These are phyloP conservation scores for Chlorokybus atmophyticus DNA, from an alignment of 139 green algal genomes.

Conservation along the genomic window DNA sequence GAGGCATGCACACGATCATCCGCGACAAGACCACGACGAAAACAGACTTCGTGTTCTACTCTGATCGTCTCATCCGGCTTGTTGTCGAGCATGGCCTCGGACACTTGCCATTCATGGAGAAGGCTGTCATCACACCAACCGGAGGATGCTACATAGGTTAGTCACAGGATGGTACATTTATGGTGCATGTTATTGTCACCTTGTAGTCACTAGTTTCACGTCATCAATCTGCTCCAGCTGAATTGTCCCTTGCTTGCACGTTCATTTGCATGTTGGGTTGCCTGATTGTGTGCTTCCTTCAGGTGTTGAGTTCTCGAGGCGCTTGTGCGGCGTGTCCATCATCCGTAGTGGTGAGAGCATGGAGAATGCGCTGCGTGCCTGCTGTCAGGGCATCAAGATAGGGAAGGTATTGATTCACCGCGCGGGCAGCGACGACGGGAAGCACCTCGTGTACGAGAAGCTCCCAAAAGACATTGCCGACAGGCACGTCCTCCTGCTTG, in stretches of 20 bases:
- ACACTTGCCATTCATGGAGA: constrained; percentile 82
- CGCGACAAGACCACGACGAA: constrained; percentile 61
- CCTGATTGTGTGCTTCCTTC: too few relatives aligned
- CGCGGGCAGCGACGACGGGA: constrained; percentile 13
- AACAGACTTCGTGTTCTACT: constrained; percentile 91
- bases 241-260: too few relatives aligned
- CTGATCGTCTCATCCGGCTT: constrained; percentile 68
- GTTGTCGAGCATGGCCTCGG: constrained; percentile 46
- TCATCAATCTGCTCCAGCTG: too few relatives aligned
- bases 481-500: constrained; percentile 84
- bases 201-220: too few relatives aligned
- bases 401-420: constrained; percentile 92
- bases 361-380: constrained; percentile 90
- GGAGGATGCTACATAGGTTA: constrained; percentile 15
- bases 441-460: constrained; percentile 84
- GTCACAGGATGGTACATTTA: too few relatives aligned
- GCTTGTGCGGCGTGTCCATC: constrained; percentile 86
- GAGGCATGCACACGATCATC: constrained; percentile 96
- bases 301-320: constrained; percentile 90
- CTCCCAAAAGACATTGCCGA: constrained; percentile 84
- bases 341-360: constrained; percentile 87
- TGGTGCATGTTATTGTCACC: too few relatives aligned
- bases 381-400: constrained; percentile 96
- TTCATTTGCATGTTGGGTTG: too few relatives aligned
- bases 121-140: constrained; percentile 74